Evolutionary conservation across 257 asterid species (phyloP).

Genomic region (Lycium ferocissimum): DNA sequence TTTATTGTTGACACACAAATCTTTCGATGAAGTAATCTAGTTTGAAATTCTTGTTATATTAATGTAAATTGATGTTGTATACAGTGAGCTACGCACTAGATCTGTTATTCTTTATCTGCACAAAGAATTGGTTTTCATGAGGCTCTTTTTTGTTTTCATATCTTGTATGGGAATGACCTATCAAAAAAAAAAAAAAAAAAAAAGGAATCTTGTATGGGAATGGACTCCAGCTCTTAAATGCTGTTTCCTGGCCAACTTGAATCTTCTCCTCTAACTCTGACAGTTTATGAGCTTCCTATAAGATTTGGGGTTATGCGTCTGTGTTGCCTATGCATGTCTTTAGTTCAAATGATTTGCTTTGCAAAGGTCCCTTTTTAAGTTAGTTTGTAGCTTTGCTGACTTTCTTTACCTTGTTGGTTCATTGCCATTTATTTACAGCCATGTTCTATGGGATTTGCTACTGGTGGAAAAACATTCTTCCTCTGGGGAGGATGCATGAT

Average conservation of each 20-base stretch:
- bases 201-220: neutral
- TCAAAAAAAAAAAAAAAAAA: too few relatives aligned
- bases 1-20: conserved; percentile 16
- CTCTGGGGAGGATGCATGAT: conserved; percentile 99
- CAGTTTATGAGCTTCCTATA: neutral
- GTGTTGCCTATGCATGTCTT: conserved; percentile 16
- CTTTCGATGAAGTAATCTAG: neutral
- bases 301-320: neutral
- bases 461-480: conserved; percentile 98
- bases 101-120: neutral
- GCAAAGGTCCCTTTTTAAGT: neutral
- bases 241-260: neutral
- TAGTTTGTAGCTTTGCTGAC: conserved; percentile 34
- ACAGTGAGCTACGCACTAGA: neutral
- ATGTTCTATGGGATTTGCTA: conserved; percentile 99
- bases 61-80: neutral
- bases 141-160: neutral
- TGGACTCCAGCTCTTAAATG: conserved; percentile 4
- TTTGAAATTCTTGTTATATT: neutral
- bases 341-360: neutral
- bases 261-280: conserved; percentile 5
- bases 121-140: neutral
- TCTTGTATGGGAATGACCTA: neutral
- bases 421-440: conserved; percentile 61
- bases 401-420: conserved; percentile 32